Conservation (phyloP, 169 alveolate species). For the Plasmodium ovale region DNA sequence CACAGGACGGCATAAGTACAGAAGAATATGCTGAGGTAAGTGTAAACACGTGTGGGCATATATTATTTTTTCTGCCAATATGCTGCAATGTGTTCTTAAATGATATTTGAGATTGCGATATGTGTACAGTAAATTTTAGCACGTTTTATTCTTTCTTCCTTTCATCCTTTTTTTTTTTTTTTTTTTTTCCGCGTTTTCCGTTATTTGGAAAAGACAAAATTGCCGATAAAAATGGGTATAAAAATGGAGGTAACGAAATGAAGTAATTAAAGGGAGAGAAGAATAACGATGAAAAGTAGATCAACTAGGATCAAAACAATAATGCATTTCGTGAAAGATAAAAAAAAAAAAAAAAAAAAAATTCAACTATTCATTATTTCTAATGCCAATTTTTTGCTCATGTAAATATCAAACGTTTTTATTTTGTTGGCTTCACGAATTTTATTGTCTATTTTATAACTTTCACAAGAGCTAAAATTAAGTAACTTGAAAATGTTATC, state of each 20-base stretch:
- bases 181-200: neutral
- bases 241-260: neutral
- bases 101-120: neutral
- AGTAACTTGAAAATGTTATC: constrained; percentile 58
- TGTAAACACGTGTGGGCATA: too few relatives aligned
- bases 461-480: constrained; percentile 31
- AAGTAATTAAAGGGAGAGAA: neutral
- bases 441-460: constrained; percentile 18
- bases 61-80: too few relatives aligned
- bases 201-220: too few relatives aligned
- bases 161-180: neutral
- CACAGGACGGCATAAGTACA: too few relatives aligned
- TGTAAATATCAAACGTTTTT: constrained; percentile 35
- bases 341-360: constrained; percentile 18
- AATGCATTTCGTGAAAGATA: neutral
- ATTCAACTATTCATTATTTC: constrained; percentile 59
- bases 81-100: neutral
- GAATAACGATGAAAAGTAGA: neutral
- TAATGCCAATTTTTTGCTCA: constrained; percentile 60
- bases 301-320: neutral
- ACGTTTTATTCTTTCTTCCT: neutral
- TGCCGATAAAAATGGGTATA: too few relatives aligned
- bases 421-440: neutral
- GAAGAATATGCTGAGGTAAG: too few relatives aligned
- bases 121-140: neutral